These are phyloP conservation scores for Bidens hawaiensis DNA, from an alignment of 140 eudicot species.

Conservation along the genomic window DNA sequence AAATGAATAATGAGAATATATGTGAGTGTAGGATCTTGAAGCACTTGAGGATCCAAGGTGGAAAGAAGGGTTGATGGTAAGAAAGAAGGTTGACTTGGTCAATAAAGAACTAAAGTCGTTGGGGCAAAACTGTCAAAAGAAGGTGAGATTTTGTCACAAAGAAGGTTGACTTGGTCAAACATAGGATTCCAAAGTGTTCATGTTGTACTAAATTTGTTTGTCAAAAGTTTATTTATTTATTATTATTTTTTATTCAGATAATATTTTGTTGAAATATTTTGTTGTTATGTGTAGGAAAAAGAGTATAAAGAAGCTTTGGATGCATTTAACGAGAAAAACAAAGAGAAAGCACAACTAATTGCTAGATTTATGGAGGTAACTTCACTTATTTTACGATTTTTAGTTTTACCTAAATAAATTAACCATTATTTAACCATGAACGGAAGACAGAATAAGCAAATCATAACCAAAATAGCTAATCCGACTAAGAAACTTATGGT, in stretches of 20 bases:
- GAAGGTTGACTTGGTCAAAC: conserved; percentile 2
- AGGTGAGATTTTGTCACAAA: conserved; percentile 41
- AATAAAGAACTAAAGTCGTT: conserved; percentile 64
- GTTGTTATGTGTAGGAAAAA: conserved; percentile 45
- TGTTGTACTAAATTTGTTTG: not conserved
- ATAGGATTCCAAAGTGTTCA: not conserved
- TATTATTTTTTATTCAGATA: no score
- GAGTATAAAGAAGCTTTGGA: conserved; percentile 73
- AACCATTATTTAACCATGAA: no score
- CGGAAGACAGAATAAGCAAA: not conserved
- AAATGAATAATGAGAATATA: not conserved
- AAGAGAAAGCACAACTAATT: conserved; percentile 64
- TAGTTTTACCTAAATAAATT: no score
- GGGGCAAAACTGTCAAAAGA: conserved; percentile 65
- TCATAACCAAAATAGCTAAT: no score
- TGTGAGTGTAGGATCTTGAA: conserved; percentile 59
- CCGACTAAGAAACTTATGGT: not conserved
- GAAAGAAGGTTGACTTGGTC: conserved; percentile 79
- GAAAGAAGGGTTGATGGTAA: conserved; percentile 61
- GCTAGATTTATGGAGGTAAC: conserved; percentile 73
- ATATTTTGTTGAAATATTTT: not conserved
- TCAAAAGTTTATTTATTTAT: no score
- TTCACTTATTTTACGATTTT: not conserved
- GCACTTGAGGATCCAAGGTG: conserved; percentile 77
- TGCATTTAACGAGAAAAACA: conserved; percentile 74